Conservation (phyloP, 176 grass and related monocot genomes). For the Triticum turgidum region DNA sequence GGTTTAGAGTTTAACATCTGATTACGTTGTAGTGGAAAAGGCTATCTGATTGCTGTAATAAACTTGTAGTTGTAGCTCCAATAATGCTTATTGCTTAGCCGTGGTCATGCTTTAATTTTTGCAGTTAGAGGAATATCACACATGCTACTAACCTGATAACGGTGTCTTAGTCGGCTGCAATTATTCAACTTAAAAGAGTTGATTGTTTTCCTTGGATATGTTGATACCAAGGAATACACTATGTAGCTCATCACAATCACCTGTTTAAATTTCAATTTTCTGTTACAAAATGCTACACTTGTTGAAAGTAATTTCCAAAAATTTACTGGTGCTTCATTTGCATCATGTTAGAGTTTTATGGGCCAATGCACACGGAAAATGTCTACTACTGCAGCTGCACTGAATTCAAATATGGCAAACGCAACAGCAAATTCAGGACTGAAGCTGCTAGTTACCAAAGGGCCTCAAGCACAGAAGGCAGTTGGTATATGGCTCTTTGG, state of each 20-base stretch:
- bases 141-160: not conserved
- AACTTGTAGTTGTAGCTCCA: not conserved
- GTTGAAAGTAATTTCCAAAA: not conserved
- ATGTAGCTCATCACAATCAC: not conserved
- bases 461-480: conserved; percentile 70
- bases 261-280: not conserved
- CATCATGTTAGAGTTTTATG: conserved; percentile 36
- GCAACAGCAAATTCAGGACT: conserved; percentile 59
- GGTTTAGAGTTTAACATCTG: not conserved
- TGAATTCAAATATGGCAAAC: conserved; percentile 39
- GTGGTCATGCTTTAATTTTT: not conserved
- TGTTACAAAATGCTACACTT: not conserved
- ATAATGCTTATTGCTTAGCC: not conserved
- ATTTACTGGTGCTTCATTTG: not conserved
- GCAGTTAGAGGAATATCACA: not conserved
- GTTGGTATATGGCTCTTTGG: conserved; percentile 94
- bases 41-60: not conserved
- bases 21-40: not conserved
- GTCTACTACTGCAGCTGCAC: conserved; percentile 42
- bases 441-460: conserved; percentile 76
- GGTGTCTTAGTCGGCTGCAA: not conserved
- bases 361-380: conserved; percentile 63
- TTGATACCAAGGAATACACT: not conserved
- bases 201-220: not conserved
- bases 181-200: not conserved